Evolutionary conservation across 2,329 filamentous ascomycete genomes (phyloP).

Genomic region (Aspergillus oerlinghausenensis): DNA sequence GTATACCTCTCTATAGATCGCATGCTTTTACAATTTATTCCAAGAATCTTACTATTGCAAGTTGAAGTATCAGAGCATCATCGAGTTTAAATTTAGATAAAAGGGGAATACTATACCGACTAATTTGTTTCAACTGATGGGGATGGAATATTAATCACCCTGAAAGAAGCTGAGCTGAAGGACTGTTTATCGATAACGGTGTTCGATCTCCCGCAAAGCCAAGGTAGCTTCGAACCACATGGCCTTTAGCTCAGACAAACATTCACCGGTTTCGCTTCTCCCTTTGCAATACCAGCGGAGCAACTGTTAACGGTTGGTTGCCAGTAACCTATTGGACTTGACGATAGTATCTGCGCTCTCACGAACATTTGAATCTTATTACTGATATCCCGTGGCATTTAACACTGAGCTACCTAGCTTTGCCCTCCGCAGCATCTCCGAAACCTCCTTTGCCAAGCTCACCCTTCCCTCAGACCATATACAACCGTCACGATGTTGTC

Average conservation of each 20-base stretch:
- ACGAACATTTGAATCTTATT: background rate
- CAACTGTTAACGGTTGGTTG: background rate
- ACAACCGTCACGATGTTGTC: constrained; percentile 58
- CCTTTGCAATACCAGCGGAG: background rate
- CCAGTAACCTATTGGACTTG: background rate
- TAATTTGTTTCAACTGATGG: background rate
- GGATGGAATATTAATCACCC: background rate
- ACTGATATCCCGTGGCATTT: background rate
- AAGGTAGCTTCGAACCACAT: constrained; percentile 7
- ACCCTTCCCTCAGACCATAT: background rate
- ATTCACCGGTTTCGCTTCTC: constrained; percentile 2
- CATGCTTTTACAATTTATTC: background rate
- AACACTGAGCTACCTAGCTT: background rate
- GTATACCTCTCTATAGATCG: background rate
- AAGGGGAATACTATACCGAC: background rate
- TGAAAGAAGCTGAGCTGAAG: background rate
- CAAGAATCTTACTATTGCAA: background rate
- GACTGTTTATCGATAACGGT: background rate
- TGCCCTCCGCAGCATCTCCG: constrained; percentile 5
- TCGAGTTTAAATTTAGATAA: background rate
- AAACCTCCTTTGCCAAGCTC: constrained; percentile 2
- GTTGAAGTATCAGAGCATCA: background rate
- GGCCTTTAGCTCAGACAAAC: constrained; percentile 6
- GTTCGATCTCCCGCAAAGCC: background rate
- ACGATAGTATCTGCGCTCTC: background rate